Base-by-base conservation (phyloP, 78 protist species). In the Dictyostelium firmibasis region DNA sequence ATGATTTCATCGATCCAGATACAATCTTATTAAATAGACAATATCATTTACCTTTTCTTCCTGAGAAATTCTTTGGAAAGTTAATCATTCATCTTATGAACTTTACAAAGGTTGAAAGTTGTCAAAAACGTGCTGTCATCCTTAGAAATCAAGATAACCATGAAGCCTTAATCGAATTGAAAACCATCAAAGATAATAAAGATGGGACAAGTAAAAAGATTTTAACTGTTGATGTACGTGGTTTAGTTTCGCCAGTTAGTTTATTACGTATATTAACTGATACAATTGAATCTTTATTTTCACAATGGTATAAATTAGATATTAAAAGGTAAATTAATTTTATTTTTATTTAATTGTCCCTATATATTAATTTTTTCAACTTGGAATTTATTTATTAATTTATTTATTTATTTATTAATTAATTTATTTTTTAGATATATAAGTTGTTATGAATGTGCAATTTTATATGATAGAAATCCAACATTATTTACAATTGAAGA, bases 301-400 rank as follows among this genome's bases (percentile, higher is more conserved):
- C 87, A 29, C 94, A 89, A 89, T 89, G 94, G 94, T 89, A 89
- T 50, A 89, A 70, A 89, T 70, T 89, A 53, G 83, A 89, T 81
- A 89, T 89, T 81, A 81, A 89, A 81, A 57, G 93, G 92, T 86
- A 86, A 77, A 1, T 16, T 7, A 77, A 1, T 27, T 23, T 27
- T 23, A 27, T 20, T 69, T 38, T 38, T 38, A 4, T 38, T 38
- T 38, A n/a, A n/a, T n/a, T n/a, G n/a, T n/a, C n/a, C n/a, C n/a
- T n/a, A n/a, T n/a, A n/a, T n/a, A n/a, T n/a, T n/a, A n/a, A n/a
- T n/a, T n/a, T n/a, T n/a, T n/a, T n/a, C n/a, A n/a, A n/a, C n/a
- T n/a, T n/a, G n/a, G n/a, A n/a, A n/a, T 38, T 38, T 38, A 4
- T 38, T 38, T 38, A 23, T 85, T 29, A 74, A 41, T 27, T 62